Evolutionary conservation across 2,329 filamentous ascomycete genomes (phyloP).

Genomic region (Arthrobotrys conoides): DNA sequence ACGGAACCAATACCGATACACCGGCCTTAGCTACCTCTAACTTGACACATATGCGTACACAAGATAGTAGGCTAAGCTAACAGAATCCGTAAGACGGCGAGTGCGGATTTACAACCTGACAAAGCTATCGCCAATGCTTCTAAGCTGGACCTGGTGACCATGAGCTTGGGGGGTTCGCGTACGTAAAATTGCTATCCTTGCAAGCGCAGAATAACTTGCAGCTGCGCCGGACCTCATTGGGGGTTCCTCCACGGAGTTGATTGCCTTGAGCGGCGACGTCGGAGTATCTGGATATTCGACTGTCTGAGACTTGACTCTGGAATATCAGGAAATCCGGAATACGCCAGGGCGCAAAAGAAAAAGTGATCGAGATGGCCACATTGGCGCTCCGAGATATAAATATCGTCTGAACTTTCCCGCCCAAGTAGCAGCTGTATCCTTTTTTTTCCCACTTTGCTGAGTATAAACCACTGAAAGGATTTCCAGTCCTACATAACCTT

Average conservation of each 20-base stretch:
- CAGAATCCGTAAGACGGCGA: constrained; percentile 24
- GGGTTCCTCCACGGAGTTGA: constrained; percentile 50
- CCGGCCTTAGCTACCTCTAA: constrained; percentile 41
- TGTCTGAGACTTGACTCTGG: constrained; percentile 17
- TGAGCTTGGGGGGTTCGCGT: constrained; percentile 41
- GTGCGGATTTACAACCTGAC: constrained; percentile 12
- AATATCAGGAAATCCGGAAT: constrained; percentile 1
- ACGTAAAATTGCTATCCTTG: constrained; percentile 57
- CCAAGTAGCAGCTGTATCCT: background rate
- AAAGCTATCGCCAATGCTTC: constrained; percentile 11
- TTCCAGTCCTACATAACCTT: constrained; percentile 29
- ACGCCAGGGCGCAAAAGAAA: constrained; percentile 26
- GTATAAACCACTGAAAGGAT: constrained; percentile 17
- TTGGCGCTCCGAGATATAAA: constrained; percentile 55
- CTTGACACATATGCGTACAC: constrained; percentile 51
- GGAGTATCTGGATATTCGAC: constrained; percentile 49
- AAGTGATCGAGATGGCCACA: constrained; percentile 54
- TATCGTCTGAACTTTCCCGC: constrained; percentile 17
- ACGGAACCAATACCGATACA: constrained; percentile 57
- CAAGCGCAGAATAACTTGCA: constrained; percentile 35
- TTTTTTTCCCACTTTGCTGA: background rate
- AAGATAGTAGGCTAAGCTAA: constrained; percentile 5
- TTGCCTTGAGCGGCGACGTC: constrained; percentile 51
- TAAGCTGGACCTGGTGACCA: constrained; percentile 51
- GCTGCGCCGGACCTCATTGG: constrained; percentile 20